These are phyloP conservation scores for Colletotrichum scovillei DNA, from an alignment of 2,329 filamentous ascomycete genomes.

Conservation along the genomic window DNA sequence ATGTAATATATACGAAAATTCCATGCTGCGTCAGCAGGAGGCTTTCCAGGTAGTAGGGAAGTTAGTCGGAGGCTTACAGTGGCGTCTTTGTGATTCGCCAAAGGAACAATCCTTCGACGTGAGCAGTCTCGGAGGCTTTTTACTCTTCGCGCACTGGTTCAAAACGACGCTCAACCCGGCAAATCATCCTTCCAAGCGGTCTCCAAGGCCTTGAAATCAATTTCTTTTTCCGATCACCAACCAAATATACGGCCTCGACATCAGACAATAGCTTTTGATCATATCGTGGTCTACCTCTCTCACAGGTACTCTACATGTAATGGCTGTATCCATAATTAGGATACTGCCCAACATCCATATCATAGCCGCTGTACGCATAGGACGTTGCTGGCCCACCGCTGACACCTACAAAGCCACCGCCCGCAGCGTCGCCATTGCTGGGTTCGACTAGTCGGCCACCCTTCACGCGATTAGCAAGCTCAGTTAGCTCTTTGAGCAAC, in stretches of 20 bases:
- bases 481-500: constrained; percentile 44
- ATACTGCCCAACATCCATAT: constrained; percentile 30
- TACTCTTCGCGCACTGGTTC: too few species aligned
- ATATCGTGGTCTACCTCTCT: background rate
- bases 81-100: too few species aligned
- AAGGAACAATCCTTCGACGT: background rate
- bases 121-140: background rate
- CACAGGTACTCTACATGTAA: background rate
- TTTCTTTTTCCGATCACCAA: too few species aligned
- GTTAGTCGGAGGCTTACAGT: background rate
- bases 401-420: constrained; percentile 21
- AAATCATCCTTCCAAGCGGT: too few species aligned
- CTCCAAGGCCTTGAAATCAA: too few species aligned
- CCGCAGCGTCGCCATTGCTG: background rate
- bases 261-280: background rate
- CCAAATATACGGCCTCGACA: background rate
- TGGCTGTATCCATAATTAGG: constrained; percentile 27
- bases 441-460: background rate
- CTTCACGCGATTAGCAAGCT: constrained; percentile 19
- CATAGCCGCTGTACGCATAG: constrained; percentile 26
- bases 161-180: too few species aligned
- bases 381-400: constrained; percentile 1
- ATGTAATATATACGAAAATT: background rate
- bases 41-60: background rate
- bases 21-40: background rate